Evolutionary conservation across 805 yeast genomes (phyloP), one percentile per base, ranked within the genome.

Genomic region (Starmerella khaoyaiensis): DNA sequence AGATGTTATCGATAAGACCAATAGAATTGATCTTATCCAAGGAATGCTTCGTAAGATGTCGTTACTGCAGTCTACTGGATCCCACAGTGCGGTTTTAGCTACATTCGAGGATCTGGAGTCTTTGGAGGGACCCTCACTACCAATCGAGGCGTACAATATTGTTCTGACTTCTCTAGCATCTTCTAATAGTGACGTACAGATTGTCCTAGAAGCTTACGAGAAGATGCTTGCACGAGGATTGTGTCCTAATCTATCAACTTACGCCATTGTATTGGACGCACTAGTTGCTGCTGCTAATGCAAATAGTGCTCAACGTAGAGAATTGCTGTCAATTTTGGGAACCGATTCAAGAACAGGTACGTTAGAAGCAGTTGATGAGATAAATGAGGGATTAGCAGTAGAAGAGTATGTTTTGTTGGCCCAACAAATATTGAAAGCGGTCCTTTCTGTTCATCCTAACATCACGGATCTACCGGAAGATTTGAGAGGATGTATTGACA

Each of bases 191-290:
- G 57, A 51, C 23, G 41, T 47, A 28, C 35, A 45, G 16, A 44
- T 49, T 4, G 41, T 54, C 10, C 39, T 58, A 9, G 52, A 54
- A 25, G 49, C 50, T 4, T 58, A 54, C 39, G 46, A 54, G 31
- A 47, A 45, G 18, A 42, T 55, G 45, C 45, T 58, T 2, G 14
- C 33, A 18, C 40, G 41, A 16, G 46, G 41, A 11, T 40, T 52
- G 9, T 21, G 33, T 7, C 61, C 62, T 5, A 37, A 46, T 25
- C 45, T 36, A 6, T 45, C 47, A 12, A 55, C 59, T 2, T 58
- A 57, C 40, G 21, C 39, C 10, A 39, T 53, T 10, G 44, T 59
- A 10, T 37, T 58, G 12, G 28, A 37, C 22, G 37, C 49, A 3
- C 45, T 58, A 10, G 37, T 48, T 15, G 45, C 44, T 4, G 41